A percentile compares a stretch with the other conserved stretches of the same genome.
phyloP scores from a whole-genome alignment of 495 filamentous ascomycete species.

The Penicillium tannophilum region DNA sequence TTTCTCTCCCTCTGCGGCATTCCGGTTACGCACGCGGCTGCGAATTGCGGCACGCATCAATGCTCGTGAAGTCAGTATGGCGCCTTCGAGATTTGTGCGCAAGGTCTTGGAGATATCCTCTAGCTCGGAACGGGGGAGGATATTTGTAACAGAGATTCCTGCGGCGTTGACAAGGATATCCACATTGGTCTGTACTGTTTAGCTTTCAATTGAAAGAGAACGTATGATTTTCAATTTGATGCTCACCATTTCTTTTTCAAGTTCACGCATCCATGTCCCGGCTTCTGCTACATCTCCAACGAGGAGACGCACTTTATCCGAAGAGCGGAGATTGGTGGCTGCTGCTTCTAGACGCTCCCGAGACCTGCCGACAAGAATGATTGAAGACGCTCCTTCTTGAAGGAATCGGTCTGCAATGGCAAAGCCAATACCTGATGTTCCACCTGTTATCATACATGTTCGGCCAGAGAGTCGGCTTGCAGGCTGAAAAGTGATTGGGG shows the following conservation, averaged over 20 bases:
- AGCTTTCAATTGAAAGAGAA: background rate
- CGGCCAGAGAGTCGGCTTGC: slow-evolving; percentile 41
- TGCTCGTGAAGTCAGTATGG: slow-evolving; percentile 64
- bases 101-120: slow-evolving; percentile 52
- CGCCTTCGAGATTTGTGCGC: slow-evolving; percentile 69
- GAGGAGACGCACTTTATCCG: slow-evolving; percentile 33
- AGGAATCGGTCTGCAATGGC: slow-evolving; percentile 70
- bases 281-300: slow-evolving; percentile 51
- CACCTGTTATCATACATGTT: slow-evolving; percentile 62
- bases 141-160: slow-evolving; percentile 61
- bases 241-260: slow-evolving; percentile 47
- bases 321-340: slow-evolving; percentile 25
- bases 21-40: slow-evolving; percentile 34
- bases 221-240: background rate
- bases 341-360: slow-evolving; percentile 42
- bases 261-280: slow-evolving; percentile 46
- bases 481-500: slow-evolving; percentile 9
- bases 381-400: slow-evolving; percentile 55
- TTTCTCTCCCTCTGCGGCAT: slow-evolving; percentile 5
- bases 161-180: slow-evolving; percentile 79
- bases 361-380: slow-evolving; percentile 56
- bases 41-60: slow-evolving; percentile 52
- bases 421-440: slow-evolving; percentile 65
- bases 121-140: slow-evolving; percentile 52
- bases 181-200: slow-evolving; percentile 36